Evolutionary conservation across 208 protist species (phyloP), one percentile per base, ranked within the genome.

Genomic region (Leishmania tarentolae): DNA sequence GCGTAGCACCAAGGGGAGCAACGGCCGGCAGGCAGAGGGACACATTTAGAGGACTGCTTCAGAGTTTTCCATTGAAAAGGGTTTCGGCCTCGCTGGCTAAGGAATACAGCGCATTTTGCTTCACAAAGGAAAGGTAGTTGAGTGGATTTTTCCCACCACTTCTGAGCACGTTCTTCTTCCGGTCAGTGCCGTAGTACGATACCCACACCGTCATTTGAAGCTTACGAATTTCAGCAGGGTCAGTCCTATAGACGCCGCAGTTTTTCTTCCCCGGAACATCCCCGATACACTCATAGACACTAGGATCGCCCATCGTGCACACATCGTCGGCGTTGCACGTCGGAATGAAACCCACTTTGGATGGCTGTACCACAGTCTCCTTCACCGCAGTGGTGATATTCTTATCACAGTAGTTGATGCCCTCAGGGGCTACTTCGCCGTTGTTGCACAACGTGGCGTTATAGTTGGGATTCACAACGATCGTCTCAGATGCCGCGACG

Each of bases 181-280:
- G n/a, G 71, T 98, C 95, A 1, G 93, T 95, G 73, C 95, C 95
- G 57, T 93, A 87, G 85, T 97, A 98, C 0, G 92, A 93, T 35
- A 83, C 78, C 90, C 89, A 95, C 31, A 97, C 81, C 17, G 84
- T 84, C 75, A 96, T 42, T 7, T 75, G 68, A 1, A 85, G 47
- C 9, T 46, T 21, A 7, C 80, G 47, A 13, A 94, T 50, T 4
- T 70, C 66, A 15, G 75, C 70, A 8, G 86, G 66, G 71, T 81
- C 70, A 28, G 4, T 66, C 76, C 85, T 87, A 83, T 91, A 96
- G 13, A 73, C 35, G 37, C 85, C 95, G 81, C 95, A 98, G 84
- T 98, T 98, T 76, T 93, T 90, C 50, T 86, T 63, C 28, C 93
- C 93, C 19, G 75, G 44, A 8, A 83, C 73, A 44, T 88, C 61